Percentiles rank a stretch among this genome's conserved stretches.
phyloP scores from a whole-genome alignment of 805 yeast genomes.

The Yarrowia sp. region DNA sequence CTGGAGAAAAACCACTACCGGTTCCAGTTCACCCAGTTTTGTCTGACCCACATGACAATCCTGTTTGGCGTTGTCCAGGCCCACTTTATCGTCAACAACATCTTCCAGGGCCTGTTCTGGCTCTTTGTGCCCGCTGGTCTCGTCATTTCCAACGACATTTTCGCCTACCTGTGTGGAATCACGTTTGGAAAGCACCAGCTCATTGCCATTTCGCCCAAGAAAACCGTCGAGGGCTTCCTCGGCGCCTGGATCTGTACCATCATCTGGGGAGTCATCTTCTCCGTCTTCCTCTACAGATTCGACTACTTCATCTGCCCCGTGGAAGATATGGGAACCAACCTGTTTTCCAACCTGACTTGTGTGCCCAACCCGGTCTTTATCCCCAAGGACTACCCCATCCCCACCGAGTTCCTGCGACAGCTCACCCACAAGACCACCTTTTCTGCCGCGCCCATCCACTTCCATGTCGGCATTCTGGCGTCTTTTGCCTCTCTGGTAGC shows the following conservation, averaged over 20 bases:
- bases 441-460: slow-evolving; percentile 78
- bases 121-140: slow-evolving; percentile 86
- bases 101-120: slow-evolving; percentile 91
- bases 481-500: slow-evolving; percentile 96
- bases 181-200: slow-evolving; percentile 92
- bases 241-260: slow-evolving; percentile 98
- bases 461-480: slow-evolving; percentile 82
- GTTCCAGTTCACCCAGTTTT: slow-evolving; percentile 91
- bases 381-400: slow-evolving; percentile 74
- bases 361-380: slow-evolving; percentile 86
- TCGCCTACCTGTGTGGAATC: slow-evolving; percentile 95
- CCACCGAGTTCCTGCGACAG: slow-evolving; percentile 57
- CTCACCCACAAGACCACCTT: slow-evolving; percentile 49
- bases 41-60: slow-evolving; percentile 91
- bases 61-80: slow-evolving; percentile 90
- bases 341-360: slow-evolving; percentile 65
- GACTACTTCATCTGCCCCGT: slow-evolving; percentile 89
- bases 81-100: slow-evolving; percentile 85
- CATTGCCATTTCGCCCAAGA: slow-evolving; percentile 92
- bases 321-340: slow-evolving; percentile 51
- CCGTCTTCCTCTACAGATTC: slow-evolving; percentile 61
- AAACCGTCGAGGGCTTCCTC: slow-evolving; percentile 94
- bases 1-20: slow-evolving; percentile 83
- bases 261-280: slow-evolving; percentile 62
- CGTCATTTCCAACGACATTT: slow-evolving; percentile 91